phyloP scores from a whole-genome alignment of 148 eudicot species.

The Selenicereus undatus region DNA sequence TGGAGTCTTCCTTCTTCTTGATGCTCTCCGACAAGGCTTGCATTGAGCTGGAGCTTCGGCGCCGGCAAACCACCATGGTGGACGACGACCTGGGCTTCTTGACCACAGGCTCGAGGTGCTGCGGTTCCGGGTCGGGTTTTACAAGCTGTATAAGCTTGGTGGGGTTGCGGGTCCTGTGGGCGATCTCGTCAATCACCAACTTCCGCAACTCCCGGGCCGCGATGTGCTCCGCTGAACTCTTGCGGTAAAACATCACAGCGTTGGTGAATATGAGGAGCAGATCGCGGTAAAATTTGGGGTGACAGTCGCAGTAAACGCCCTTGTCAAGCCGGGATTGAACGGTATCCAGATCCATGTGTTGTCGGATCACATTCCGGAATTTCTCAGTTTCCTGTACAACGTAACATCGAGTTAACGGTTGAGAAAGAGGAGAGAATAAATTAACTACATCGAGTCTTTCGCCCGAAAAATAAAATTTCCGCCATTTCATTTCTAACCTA shows the following conservation, averaged over 20 bases:
- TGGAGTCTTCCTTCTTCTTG: slow-evolving; percentile 19
- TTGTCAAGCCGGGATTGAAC: slow-evolving; percentile 36
- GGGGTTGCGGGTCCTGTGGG: slow-evolving; percentile 18
- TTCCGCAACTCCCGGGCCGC: slow-evolving; percentile 40
- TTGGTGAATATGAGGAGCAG: slow-evolving; percentile 50
- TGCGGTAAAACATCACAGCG: slow-evolving; percentile 42
- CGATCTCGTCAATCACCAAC: slow-evolving; percentile 31
- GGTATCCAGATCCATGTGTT: slow-evolving; percentile 48
- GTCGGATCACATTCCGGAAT: slow-evolving; percentile 38
- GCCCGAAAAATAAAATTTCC: too few relatives aligned
- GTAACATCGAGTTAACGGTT: neutral
- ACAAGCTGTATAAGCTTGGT: neutral
- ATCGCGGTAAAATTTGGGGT: slow-evolving; percentile 44
- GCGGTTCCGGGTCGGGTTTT: slow-evolving; percentile 22
- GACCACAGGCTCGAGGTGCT: slow-evolving; percentile 27
- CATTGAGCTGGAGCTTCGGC: slow-evolving; percentile 24
- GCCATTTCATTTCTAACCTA: too few relatives aligned
- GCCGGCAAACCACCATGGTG: slow-evolving; percentile 39
- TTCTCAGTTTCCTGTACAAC: slow-evolving; percentile 40
- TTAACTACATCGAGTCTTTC: too few relatives aligned
- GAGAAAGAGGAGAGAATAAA: too few relatives aligned
- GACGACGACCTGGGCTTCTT: slow-evolving; percentile 33
- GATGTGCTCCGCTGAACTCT: slow-evolving; percentile 38
- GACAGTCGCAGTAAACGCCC: slow-evolving; percentile 38
- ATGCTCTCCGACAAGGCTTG: slow-evolving; percentile 22